Base-by-base conservation (phyloP, 2,329 filamentous ascomycete species). In the Diaporthe destruens region DNA sequence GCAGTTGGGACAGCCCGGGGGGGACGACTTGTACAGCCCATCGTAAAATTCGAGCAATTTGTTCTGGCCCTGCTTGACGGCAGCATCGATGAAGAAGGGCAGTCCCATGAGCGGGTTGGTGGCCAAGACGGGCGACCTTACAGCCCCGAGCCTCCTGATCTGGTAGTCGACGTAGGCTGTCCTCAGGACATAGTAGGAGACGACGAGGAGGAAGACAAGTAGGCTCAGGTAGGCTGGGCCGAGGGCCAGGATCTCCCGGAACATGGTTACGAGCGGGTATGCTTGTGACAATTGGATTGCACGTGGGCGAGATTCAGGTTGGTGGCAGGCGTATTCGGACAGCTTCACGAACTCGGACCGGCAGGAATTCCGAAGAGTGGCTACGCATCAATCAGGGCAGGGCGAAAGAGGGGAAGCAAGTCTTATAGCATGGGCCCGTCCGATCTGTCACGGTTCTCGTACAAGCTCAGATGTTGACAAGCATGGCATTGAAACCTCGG, bases 61-160 rank as follows among this genome's bases (percentile, higher is more conserved):
- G 71, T 84, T 80, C 42, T 77, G 76, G 72, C 75, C 78, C 71
- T 81, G 79, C 29, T 76, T 77, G 66, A 75, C 76, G 16, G 76
- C 80, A 39, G 79, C 76, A 8, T 71, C 42, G 20, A 77, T 34
- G 75, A 82, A 79, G 76, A 79, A 80, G 3, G 71, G 59, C 12
- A 76, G 20, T 81, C 82, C 81, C 3, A 77, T 78, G 23, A 83
- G 61, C 18, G 81, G 78, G 67, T 82, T 82, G n/a, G 75, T 77
- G 53, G 80, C 80, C 8, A 83, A 61, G 2, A 78, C 56, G 5
- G 80, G 77, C 6, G 81, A 81, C 23, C 80, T 77, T 32, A 80
- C 78, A 51, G 80, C 81, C 6, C 82, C 81, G 55, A 77, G 74
- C 36, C 76, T 79, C 29, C 77, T 77, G 53, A 84, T 81, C 25